A percentile compares a stretch with the other conserved stretches of the same genome.
Evolutionary conservation across 768 basidiomycete genomes (phyloP).

Genomic region (Tephrocybe sp.): DNA sequence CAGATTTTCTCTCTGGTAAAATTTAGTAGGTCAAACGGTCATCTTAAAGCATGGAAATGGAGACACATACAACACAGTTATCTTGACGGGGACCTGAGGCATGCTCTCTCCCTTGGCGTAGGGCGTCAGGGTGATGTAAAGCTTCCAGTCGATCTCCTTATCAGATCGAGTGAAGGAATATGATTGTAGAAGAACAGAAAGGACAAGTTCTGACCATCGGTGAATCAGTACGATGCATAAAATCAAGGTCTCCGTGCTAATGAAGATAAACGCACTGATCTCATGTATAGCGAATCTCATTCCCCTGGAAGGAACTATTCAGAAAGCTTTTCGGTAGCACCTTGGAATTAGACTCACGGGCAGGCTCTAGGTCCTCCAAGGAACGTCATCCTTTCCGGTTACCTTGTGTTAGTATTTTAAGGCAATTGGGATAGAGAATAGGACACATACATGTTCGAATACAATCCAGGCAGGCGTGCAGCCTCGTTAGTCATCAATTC

Average conservation of each 20-base stretch:
- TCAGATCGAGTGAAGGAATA: constrained; percentile 20
- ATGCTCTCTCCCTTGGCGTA: constrained; percentile 16
- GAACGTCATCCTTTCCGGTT: constrained; percentile 38
- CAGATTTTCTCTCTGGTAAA: neutral
- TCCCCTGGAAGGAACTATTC: constrained; percentile 20
- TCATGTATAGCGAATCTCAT: constrained; percentile 35
- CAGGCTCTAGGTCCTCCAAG: constrained; percentile 42
- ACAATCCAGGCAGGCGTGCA: constrained; percentile 41
- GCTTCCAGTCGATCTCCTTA: constrained; percentile 23
- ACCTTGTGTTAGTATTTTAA: neutral
- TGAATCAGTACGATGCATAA: neutral
- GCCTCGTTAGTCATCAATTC: constrained; percentile 20
- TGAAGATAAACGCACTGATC: constrained; percentile 26
- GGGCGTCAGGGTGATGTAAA: constrained; percentile 23
- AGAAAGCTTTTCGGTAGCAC: constrained; percentile 9
- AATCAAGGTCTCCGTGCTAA: neutral
- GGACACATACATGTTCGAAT: constrained; percentile 33
- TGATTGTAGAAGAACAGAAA: constrained; percentile 20
- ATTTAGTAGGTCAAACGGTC: neutral
- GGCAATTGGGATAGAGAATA: neutral
- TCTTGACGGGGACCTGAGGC: constrained; percentile 17
- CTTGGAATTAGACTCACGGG: constrained; percentile 31
- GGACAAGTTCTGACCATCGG: constrained; percentile 19
- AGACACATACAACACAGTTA: constrained; percentile 11
- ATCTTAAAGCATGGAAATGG: neutral